phyloP scores from a whole-genome alignment of 2,329 filamentous ascomycete genomes.

The Claviceps paspali region DNA sequence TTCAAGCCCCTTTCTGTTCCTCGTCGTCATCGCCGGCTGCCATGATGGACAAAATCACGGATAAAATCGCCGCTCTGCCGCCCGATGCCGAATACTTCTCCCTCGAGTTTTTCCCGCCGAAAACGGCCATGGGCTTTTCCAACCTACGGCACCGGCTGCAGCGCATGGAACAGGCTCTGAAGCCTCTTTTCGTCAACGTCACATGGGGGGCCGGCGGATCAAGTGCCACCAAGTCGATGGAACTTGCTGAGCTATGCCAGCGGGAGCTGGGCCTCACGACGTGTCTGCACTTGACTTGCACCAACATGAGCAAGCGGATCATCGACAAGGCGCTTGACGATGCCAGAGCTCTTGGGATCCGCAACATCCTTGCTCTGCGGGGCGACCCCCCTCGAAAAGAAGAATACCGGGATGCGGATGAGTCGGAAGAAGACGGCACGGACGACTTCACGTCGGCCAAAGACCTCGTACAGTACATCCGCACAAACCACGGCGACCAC shows the following conservation, averaged over 20 bases:
- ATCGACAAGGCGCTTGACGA: conserved; percentile 84
- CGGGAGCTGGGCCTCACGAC: conserved; percentile 83
- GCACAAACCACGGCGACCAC: conserved; percentile 73
- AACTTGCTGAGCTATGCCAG: conserved; percentile 91
- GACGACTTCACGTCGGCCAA: conserved; percentile 78
- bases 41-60: conserved; percentile 84
- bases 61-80: conserved; percentile 85
- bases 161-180: conserved; percentile 83
- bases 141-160: conserved; percentile 88
- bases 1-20: too few species aligned
- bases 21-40: conserved; percentile 1
- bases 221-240: conserved; percentile 78
- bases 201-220: conserved; percentile 96
- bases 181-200: conserved; percentile 88
- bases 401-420: conserved; percentile 57
- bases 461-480: conserved; percentile 82
- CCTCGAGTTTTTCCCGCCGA: conserved; percentile 97
- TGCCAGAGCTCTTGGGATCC: conserved; percentile 76
- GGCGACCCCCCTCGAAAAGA: conserved; percentile 82
- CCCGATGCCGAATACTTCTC: conserved; percentile 78
- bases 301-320: conserved; percentile 80
- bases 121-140: conserved; percentile 87
- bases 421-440: conserved; percentile 44
- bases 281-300: conserved; percentile 91
- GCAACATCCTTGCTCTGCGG: conserved; percentile 83